Evolutionary conservation across 768 basidiomycete genomes (phyloP), one percentile per base, ranked within the genome.

Genomic region (Agrocybe chaxingu): DNA sequence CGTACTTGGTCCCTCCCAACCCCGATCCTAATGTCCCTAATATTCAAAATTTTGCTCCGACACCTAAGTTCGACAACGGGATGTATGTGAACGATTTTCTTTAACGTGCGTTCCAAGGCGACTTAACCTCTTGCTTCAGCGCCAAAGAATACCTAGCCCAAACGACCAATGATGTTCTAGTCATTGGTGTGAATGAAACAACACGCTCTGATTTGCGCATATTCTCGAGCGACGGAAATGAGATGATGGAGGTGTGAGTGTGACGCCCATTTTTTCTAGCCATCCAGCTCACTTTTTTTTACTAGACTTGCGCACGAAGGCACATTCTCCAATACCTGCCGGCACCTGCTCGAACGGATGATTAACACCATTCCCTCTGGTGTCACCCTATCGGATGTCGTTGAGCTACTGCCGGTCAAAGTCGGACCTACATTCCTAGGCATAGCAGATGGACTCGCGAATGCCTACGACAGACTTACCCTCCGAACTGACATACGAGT

Each of bases 301-400:
- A 16, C 1, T 43, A 66, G 66, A n/a, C 33, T 71, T 19, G 60
- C 66, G 11, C 54, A 64, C 18, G 45, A 65, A 2, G 58, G 59
- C 8, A 43, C 60, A 3, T 76, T 73, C 55, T 40, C 55, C 18
- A 55, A 57, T 7, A 61, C 65, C 6, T 77, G 75, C 57, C 52
- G 52, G 32, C 59, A 47, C 16, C 59, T 76, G 0, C 54, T 78
- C 4, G 65, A 65, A 49, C 65, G 68, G 34, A 76, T 78, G 76
- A 51, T 78, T 7, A 66, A 78, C 55, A 68, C 67, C 8, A 75
- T 78, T 29, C 74, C 75, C 7, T 57, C 58, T 7, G 65, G 58
- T 38, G 75, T 78, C 9, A 52, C 56, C 3, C 59, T 78, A 4
- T 71, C 73, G 7, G 67, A 73, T 5, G 61, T 67, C 34, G 69